Evolutionary conservation across 352 stramenopile genomes (phyloP), one percentile per base, ranked within the genome.

Genomic region (Globisporangium camurandrum): DNA sequence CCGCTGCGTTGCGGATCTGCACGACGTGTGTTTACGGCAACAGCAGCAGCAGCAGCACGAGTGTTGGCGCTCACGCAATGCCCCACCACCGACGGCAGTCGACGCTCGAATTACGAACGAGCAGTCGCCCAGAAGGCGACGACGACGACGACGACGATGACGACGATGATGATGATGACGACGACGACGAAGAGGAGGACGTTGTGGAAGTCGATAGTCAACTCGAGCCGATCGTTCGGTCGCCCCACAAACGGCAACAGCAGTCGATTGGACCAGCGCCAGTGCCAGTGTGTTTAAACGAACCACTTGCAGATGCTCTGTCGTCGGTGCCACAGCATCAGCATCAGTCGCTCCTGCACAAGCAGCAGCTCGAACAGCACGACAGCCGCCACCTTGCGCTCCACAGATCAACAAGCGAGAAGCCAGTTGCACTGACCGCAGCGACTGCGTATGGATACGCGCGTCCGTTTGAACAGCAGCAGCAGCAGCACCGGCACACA

Each of bases 1-100:
- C n/a, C 40, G 66, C 54, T 14, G 67, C 75, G 19, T 75, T 87
- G 31, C 75, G 75, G 23, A 85, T 87, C 46, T 87, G 75, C 44
- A 45, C 66, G n/a, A 62, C 67, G 22, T 87, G 75, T 39, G 48
- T 68, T 14, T 54, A 70, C 16, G 72, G 68, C 9, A 34, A 54
- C 14, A 62, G 65, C 7, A 64, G 75, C n/a, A 44, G 23, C 38
- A 66, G 43, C 46, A 61, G 49, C 28, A 59, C 54, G 19, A 16
- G 33, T 16, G 33, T 10, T 16, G 11, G n/a, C 33, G n/a, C 17
- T 16, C 36, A 23, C 16, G 17, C 36, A 19, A 16, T 20, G 36
- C 36, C 4, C 36, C 36, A 23, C 3, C 36, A 19, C 36, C 11
- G 11, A 38, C 43, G 47, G 34, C n/a, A n/a, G n/a, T n/a, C n/a